phyloP scores from a whole-genome alignment of 2,329 filamentous ascomycete species.

The Chrysoporthe puriensis region DNA sequence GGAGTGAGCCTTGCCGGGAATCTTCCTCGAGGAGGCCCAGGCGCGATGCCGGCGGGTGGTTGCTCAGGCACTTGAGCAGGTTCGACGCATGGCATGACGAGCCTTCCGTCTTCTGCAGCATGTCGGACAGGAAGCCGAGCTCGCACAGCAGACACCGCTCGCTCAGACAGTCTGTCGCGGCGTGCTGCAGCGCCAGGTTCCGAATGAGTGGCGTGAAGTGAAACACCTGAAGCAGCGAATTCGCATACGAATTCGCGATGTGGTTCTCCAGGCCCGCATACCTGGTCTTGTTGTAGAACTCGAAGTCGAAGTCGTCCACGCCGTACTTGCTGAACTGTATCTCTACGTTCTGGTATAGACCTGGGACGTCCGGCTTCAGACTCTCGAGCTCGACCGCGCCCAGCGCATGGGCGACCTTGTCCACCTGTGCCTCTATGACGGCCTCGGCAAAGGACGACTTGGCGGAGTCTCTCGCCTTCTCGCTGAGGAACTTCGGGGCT shows the following conservation, averaged over 20 bases:
- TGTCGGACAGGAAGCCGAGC: constrained; percentile 93
- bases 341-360: constrained; percentile 90
- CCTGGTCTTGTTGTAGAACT: constrained; percentile 92
- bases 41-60: constrained; percentile 75
- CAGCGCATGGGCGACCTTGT: constrained; percentile 67
- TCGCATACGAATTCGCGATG: constrained; percentile 95
- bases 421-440: constrained; percentile 47
- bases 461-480: constrained; percentile 76
- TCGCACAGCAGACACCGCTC: constrained; percentile 91
- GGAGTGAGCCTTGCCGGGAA: constrained; percentile 70
- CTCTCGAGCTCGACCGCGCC: constrained; percentile 73
- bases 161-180: constrained; percentile 79
- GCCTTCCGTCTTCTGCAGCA: constrained; percentile 94
- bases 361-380: constrained; percentile 78
- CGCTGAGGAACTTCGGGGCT: constrained; percentile 91
- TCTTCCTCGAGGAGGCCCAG: constrained; percentile 87
- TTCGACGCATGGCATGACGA: constrained; percentile 97
- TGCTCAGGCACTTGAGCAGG: constrained; percentile 85
- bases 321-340: constrained; percentile 99
- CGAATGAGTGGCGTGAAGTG: constrained; percentile 87
- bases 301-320: constrained; percentile 99
- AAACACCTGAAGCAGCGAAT: constrained; percentile 86
- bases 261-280: constrained; percentile 95
- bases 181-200: constrained; percentile 87
- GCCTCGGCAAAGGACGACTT: constrained; percentile 48